phyloP scores from a whole-genome alignment of 1,139 yeast genomes.

The Yamadazyma epiphylla region DNA sequence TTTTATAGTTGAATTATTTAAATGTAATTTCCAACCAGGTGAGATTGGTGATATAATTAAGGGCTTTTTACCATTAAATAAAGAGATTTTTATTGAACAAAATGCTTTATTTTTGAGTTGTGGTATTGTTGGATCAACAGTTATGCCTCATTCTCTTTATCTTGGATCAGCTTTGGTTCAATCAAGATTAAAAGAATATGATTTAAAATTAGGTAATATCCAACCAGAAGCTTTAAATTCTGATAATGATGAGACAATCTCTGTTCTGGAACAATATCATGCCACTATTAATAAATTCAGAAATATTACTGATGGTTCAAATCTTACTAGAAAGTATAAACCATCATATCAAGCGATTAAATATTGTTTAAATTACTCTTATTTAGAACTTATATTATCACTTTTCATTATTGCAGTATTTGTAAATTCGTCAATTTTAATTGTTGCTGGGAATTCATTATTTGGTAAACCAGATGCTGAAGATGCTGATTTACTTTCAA shows the following conservation, averaged over 20 bases:
- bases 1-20: conserved; percentile 57
- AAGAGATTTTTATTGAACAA: conserved; percentile 47
- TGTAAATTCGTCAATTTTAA: conserved; percentile 69
- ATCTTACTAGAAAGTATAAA: conserved; percentile 39
- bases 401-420: conserved; percentile 69
- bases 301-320: conserved; percentile 35
- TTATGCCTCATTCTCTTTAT: conserved; percentile 78
- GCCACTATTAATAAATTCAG: conserved; percentile 26
- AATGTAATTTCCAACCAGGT: conserved; percentile 41
- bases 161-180: conserved; percentile 76
- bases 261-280: conserved; percentile 14
- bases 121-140: conserved; percentile 79
- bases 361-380: conserved; percentile 62
- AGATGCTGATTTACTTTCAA: conserved; percentile 74
- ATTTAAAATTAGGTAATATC: conserved; percentile 41
- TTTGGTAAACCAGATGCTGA: conserved; percentile 57
- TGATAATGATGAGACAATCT: conserved; percentile 2
- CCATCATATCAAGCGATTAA: conserved; percentile 67
- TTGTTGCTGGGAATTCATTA: conserved; percentile 71
- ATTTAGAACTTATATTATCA: conserved; percentile 61
- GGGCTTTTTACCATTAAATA: conserved; percentile 58
- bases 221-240: conserved; percentile 10
- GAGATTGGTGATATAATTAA: conserved; percentile 34
- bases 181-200: conserved; percentile 66
- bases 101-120: conserved; percentile 64